phyloP scores from a whole-genome alignment of 768 basidiomycete genomes.

The Podaxis carcinomalis region DNA sequence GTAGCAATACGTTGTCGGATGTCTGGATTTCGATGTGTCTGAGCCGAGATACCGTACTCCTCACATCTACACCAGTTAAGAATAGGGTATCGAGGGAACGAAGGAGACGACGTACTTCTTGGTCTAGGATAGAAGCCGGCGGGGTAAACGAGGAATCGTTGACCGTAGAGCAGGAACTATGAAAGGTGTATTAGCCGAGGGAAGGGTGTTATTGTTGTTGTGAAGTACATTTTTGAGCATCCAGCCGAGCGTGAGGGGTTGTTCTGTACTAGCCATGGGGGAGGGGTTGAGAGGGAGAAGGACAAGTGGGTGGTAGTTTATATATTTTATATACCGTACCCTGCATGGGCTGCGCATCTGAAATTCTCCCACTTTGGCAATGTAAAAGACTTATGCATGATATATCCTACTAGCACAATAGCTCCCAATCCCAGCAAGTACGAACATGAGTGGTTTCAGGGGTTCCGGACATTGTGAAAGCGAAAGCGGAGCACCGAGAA shows the following conservation, averaged over 20 bases:
- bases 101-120: background rate
- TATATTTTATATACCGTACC: no score
- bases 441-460: constrained; percentile 66
- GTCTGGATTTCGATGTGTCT: constrained; percentile 10
- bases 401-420: background rate
- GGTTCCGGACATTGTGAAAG: constrained; percentile 56
- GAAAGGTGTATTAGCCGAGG: background rate
- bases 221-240: background rate
- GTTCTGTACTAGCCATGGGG: background rate
- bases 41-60: no score
- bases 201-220: background rate
- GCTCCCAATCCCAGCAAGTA: constrained; percentile 46
- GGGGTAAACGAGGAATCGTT: constrained; percentile 13
- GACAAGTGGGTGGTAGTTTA: no score
- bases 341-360: background rate
- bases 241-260: background rate
- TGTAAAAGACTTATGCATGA: background rate
- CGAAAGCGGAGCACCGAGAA: constrained; percentile 54
- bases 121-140: constrained; percentile 7
- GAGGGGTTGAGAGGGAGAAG: background rate
- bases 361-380: background rate
- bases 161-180: constrained; percentile 11
- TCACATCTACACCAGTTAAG: constrained; percentile 1
- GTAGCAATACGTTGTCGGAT: constrained; percentile 8
- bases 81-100: background rate